phyloP scores from a whole-genome alignment of 768 basidiomycete species.

The Leccinum obscurum region DNA sequence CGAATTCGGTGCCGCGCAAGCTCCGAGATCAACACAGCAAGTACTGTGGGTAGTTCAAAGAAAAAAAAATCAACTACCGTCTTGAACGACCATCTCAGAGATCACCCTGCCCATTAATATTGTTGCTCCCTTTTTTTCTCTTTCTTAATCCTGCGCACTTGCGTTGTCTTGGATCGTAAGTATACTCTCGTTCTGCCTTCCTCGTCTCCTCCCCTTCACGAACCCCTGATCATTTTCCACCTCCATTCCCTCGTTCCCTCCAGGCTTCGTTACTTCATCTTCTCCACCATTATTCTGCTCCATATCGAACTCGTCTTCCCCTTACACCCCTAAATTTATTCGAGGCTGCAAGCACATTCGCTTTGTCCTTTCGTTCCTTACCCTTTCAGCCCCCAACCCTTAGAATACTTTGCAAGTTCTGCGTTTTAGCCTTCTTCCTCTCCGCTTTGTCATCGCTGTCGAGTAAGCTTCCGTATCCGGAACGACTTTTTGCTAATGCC shows the following conservation, averaged over 20 bases:
- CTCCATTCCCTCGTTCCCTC: constrained; percentile 59
- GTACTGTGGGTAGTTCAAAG: neutral
- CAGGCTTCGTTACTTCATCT: constrained; percentile 16
- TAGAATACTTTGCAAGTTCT: constrained; percentile 75
- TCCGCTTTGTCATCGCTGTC: constrained; percentile 67
- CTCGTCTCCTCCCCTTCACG: constrained; percentile 65
- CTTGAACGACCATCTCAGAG: constrained; percentile 17
- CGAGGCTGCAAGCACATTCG: constrained; percentile 65
- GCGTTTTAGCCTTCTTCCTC: constrained; percentile 56
- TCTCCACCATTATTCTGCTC: constrained; percentile 5
- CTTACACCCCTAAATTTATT: constrained; percentile 59
- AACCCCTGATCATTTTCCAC: constrained; percentile 78
- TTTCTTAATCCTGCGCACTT: too few relatives aligned
- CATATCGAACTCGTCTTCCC: constrained; percentile 19
- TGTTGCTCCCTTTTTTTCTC: too few relatives aligned
- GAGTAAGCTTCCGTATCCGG: constrained; percentile 74
- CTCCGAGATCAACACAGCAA: neutral
- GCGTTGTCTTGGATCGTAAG: constrained; percentile 73
- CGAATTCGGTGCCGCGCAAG: neutral
- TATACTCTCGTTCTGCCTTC: constrained; percentile 71
- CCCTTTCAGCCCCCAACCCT: constrained; percentile 56
- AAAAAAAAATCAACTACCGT: constrained; percentile 15
- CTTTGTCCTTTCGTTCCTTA: constrained; percentile 70
- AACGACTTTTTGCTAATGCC: constrained; percentile 42
- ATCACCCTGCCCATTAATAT: neutral